Conservation (phyloP, 129 eudicot species). For the Apium graveolens region DNA sequence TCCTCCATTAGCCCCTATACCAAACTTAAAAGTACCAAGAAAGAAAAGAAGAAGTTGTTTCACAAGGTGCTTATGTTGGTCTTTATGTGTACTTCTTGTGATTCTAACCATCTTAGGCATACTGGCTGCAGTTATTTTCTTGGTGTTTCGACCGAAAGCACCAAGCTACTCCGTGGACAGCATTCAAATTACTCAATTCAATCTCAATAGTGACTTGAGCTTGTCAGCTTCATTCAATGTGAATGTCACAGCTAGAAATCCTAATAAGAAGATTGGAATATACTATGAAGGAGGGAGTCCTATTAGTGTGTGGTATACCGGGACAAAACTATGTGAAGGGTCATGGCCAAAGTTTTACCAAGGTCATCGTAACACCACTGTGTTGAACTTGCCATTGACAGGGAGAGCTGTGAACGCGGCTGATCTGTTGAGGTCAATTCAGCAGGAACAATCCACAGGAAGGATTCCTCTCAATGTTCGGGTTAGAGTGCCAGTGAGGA, state of each 20-base stretch:
- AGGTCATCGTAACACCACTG: slow-evolving; percentile 77
- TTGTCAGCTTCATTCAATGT: slow-evolving; percentile 65
- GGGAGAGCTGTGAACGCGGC: slow-evolving; percentile 49
- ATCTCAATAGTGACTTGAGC: slow-evolving; percentile 35
- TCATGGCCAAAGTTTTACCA: slow-evolving; percentile 83
- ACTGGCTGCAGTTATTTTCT: slow-evolving; percentile 63
- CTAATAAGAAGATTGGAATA: slow-evolving; percentile 76
- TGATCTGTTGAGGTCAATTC: slow-evolving; percentile 29
- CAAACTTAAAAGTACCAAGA: slow-evolving; percentile 49
- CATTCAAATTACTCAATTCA: slow-evolving; percentile 50
- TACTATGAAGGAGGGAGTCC: slow-evolving; percentile 59
- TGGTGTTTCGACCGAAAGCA: slow-evolving; percentile 60
- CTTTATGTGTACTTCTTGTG: slow-evolving; percentile 29
- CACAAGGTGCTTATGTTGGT: slow-evolving; percentile 54
- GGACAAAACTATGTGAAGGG: slow-evolving; percentile 59
- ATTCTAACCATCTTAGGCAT: slow-evolving; percentile 36
- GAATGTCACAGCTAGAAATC: slow-evolving; percentile 76
- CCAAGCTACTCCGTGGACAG: slow-evolving; percentile 75
- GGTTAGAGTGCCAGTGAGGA: slow-evolving; percentile 63
- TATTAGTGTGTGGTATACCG: slow-evolving; percentile 47
- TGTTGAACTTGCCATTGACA: slow-evolving; percentile 26
- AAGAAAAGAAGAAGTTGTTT: slow-evolving; percentile 33
- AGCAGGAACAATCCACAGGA: slow-evolving; percentile 50
- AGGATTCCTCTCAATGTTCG: slow-evolving; percentile 48
- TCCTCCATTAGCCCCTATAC: slow-evolving; percentile 43